Conservation (phyloP, 768 basidiomycete species). For the Agaricus sinodeliciosus region DNA sequence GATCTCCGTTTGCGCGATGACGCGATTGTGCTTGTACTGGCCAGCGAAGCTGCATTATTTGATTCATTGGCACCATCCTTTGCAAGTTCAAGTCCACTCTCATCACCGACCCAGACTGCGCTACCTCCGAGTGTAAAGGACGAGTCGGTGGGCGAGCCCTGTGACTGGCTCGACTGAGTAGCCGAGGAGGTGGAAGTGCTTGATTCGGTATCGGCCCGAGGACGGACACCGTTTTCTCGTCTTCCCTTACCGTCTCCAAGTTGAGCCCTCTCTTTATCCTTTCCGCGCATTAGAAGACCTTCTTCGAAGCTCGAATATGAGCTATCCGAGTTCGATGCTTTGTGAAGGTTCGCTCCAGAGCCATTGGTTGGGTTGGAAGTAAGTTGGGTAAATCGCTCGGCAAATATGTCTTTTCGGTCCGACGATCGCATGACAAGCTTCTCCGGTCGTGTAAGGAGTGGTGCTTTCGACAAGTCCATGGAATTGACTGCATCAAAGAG, state of each 20-base stretch:
- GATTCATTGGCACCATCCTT: conserved; percentile 37
- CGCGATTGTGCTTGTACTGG: conserved; percentile 32
- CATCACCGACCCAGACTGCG: conserved; percentile 81
- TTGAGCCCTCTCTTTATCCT: conserved; percentile 22
- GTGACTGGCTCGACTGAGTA: conserved; percentile 22
- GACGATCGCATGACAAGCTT: conserved; percentile 85
- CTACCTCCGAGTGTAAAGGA: conserved; percentile 77
- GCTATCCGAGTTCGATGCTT: conserved; percentile 48
- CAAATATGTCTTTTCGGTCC: conserved; percentile 88
- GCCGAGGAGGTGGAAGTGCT: conserved; percentile 25
- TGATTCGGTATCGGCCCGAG: conserved; percentile 31
- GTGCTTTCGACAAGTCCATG: conserved; percentile 79
- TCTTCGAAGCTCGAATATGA: conserved; percentile 72
- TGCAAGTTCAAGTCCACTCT: conserved; percentile 47
- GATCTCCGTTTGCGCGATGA: conserved; percentile 51
- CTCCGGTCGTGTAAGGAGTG: conserved; percentile 72
- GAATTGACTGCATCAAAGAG: conserved; percentile 92
- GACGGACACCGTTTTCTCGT: conserved; percentile 21
- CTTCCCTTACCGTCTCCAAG: conserved; percentile 28
- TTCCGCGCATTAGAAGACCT: conserved; percentile 43
- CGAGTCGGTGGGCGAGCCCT: conserved; percentile 59
- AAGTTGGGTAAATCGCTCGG: conserved; percentile 64
- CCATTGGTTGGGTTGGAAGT: conserved; percentile 23
- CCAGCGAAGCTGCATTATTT: conserved; percentile 34
- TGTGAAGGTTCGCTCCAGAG: conserved; percentile 28